Percentiles rank a stretch among this genome's conserved stretches.
Conservation (phyloP, 257 asterid genomes). For the Hygrophila difformis region DNA sequence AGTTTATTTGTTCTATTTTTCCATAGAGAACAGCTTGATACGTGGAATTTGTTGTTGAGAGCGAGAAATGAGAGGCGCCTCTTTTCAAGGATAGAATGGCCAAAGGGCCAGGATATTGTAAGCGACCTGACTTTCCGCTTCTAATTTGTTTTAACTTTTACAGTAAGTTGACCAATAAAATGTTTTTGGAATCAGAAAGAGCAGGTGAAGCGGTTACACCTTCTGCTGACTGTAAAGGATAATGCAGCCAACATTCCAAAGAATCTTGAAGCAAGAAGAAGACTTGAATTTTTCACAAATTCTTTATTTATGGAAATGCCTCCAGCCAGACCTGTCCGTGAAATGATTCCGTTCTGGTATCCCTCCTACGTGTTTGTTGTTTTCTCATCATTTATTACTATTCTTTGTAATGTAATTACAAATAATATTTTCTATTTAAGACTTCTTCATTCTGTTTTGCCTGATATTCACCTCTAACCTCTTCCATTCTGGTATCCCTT, state of each 20-base stretch:
- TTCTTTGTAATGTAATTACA: background rate
- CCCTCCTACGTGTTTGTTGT: background rate
- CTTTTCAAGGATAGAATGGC: constrained; percentile 93
- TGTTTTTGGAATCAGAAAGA: constrained; percentile 52
- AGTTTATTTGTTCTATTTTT: constrained; percentile 15
- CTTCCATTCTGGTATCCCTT: constrained; percentile 12
- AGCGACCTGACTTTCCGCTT: constrained; percentile 14
- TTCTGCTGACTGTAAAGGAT: constrained; percentile 93
- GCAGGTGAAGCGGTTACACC: constrained; percentile 92
- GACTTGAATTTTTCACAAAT: constrained; percentile 82
- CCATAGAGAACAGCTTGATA: constrained; percentile 95
- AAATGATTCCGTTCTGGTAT: constrained; percentile 95
- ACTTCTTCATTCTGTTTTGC: constrained; percentile 7
- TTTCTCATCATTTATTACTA: background rate
- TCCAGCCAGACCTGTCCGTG: constrained; percentile 79
- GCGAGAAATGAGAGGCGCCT: constrained; percentile 96
- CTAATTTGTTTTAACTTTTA: constrained; percentile 1
- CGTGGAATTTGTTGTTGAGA: constrained; percentile 81
- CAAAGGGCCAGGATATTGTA: constrained; percentile 83
- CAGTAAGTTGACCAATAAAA: constrained; percentile 6
- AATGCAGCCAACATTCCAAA: constrained; percentile 91
- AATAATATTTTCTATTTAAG: background rate
- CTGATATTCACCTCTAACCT: constrained; percentile 21
- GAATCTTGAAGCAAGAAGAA: constrained; percentile 94
- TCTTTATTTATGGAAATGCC: constrained; percentile 97